These are phyloP conservation scores for Sanghuangporus baumii DNA, from an alignment of 1,284 basidiomycete genomes.

Conservation along the genomic window DNA sequence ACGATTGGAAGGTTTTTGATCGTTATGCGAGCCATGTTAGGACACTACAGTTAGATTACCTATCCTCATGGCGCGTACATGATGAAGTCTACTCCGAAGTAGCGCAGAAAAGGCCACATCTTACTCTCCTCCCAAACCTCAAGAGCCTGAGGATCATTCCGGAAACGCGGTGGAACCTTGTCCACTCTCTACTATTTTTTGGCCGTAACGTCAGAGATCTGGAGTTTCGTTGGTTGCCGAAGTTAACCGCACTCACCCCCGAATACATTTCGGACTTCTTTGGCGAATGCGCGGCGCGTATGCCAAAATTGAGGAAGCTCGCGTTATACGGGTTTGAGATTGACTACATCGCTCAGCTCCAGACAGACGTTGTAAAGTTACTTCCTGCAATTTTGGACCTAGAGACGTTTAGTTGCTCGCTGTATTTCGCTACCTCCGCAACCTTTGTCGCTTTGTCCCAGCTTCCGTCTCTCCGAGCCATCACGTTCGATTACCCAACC, in stretches of 20 bases:
- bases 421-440: constrained; percentile 41
- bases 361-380: not conserved
- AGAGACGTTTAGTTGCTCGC: constrained; percentile 43
- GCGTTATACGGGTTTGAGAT: not conserved
- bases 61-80: not conserved
- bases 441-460: constrained; percentile 42
- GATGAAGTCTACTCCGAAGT: not conserved
- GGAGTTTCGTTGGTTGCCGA: not conserved
- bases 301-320: not conserved
- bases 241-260: not conserved
- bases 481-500: constrained; percentile 30
- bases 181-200: not conserved
- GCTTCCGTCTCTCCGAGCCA: constrained; percentile 48
- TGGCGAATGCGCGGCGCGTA: not conserved
- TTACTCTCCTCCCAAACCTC: constrained; percentile 3
- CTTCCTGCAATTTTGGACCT: constrained; percentile 35
- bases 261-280: not conserved
- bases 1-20: constrained; percentile 4
- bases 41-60: not conserved
- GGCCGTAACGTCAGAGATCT: not conserved
- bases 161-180: not conserved
- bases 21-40: constrained; percentile 3
- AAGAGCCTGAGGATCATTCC: not conserved
- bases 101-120: not conserved
- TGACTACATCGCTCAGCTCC: not conserved